Conservation (phyloP, 148 eudicot species). For the Rheum nobile region DNA sequence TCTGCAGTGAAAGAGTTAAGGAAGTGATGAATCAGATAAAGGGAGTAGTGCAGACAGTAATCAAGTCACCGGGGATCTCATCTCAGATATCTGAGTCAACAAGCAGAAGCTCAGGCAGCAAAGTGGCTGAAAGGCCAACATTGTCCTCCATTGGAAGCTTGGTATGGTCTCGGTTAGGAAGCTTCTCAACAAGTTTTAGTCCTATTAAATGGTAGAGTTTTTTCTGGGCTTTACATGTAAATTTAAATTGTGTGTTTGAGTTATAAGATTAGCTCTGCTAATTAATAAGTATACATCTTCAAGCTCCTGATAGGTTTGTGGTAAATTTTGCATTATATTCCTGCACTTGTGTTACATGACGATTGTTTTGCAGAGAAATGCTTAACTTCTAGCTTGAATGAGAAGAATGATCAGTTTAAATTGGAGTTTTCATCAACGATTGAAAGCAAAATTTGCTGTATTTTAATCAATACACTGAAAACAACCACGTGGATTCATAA, state of each 20-base stretch:
- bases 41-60: not conserved
- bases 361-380: no score
- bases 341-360: not conserved
- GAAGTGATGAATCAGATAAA: slow-evolving; percentile 1
- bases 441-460: not conserved
- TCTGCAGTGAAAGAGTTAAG: not conserved
- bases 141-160: slow-evolving; percentile 32
- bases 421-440: not conserved
- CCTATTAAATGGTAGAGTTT: slow-evolving; percentile 19
- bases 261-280: not conserved
- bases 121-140: slow-evolving; percentile 12
- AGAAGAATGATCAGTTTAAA: no score
- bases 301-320: not conserved
- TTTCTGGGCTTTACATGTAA: not conserved
- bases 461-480: not conserved
- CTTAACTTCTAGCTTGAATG: no score
- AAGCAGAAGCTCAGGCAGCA: not conserved
- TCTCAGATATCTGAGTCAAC: not conserved
- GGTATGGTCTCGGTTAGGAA: slow-evolving; percentile 41
- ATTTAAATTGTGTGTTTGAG: not conserved
- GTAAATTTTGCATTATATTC: not conserved
- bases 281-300: not conserved
- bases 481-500: slow-evolving; percentile 7
- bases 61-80: not conserved
- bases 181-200: slow-evolving; percentile 27